Percentiles rank a stretch among this genome's conserved stretches.
These are phyloP conservation scores for Metschnikowia bowlesiae DNA, from an alignment of 805 yeast genomes.

Conservation along the genomic window DNA sequence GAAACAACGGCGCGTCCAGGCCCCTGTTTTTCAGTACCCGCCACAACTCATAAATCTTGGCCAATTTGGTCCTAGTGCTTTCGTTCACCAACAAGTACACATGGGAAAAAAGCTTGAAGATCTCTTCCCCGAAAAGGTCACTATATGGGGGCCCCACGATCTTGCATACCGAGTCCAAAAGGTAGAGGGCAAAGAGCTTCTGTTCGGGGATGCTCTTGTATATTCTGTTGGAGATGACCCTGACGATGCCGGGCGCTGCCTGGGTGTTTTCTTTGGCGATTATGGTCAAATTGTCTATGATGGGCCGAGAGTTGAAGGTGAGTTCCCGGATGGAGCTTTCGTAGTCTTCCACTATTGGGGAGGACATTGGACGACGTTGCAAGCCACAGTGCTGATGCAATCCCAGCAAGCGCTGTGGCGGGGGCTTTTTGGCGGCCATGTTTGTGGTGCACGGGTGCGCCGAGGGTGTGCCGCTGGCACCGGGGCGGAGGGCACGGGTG, in stretches of 20 bases:
- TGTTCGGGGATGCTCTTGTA: constrained; percentile 74
- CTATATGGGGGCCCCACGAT: constrained; percentile 88
- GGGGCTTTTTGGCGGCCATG: too few species aligned
- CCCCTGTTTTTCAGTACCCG: constrained; percentile 55
- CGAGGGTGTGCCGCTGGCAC: neutral
- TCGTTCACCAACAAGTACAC: constrained; percentile 80
- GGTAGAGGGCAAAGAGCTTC: constrained; percentile 77
- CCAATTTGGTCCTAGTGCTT: constrained; percentile 62
- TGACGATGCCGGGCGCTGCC: constrained; percentile 72
- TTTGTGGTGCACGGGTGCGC: neutral
- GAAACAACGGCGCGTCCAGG: constrained; percentile 68
- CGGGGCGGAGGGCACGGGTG: too few species aligned
- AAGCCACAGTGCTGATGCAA: neutral
- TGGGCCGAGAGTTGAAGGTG: constrained; percentile 86
- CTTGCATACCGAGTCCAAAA: constrained; percentile 88
- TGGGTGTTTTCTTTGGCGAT: constrained; percentile 82
- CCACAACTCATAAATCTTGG: constrained; percentile 86
- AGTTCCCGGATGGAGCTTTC: constrained; percentile 66
- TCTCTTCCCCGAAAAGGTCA: constrained; percentile 63
- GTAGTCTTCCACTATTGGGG: constrained; percentile 49
- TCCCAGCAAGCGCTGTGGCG: neutral
- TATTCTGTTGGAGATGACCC: constrained; percentile 71
- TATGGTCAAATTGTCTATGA: constrained; percentile 76
- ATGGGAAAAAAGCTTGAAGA: constrained; percentile 66
- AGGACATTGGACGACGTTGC: constrained; percentile 6